These are phyloP conservation scores for Vaccinium corymbosum DNA, from an alignment of 148 eudicot species.

Conservation along the genomic window DNA sequence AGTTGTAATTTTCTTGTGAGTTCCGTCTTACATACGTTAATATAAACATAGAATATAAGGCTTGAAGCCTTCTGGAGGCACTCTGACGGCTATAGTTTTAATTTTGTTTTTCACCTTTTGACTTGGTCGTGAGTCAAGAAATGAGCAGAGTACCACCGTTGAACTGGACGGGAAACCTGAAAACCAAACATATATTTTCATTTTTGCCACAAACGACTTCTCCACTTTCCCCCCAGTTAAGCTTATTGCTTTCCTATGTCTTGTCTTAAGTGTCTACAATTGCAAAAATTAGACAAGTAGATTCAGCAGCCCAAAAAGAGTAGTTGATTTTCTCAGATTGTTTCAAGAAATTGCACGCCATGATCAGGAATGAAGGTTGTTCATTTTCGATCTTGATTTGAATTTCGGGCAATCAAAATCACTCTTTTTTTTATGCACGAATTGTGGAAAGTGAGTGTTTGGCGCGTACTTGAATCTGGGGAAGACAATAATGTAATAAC, in stretches of 20 bases:
- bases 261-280: background rate
- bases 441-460: conserved; percentile 25
- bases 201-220: background rate
- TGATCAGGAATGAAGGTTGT: conserved; percentile 35
- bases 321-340: background rate
- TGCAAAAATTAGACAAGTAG: background rate
- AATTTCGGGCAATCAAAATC: background rate
- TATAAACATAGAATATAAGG: too few relatives aligned
- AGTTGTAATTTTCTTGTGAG: too few relatives aligned
- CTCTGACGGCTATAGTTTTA: background rate
- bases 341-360: conserved; percentile 13
- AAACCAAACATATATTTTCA: background rate
- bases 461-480: conserved; percentile 21
- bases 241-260: background rate
- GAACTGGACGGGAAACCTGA: background rate
- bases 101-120: background rate
- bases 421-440: background rate
- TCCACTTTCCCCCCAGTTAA: background rate
- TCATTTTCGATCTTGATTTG: conserved; percentile 43
- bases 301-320: background rate
- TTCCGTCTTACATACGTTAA: too few relatives aligned
- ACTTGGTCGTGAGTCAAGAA: background rate
- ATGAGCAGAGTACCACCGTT: background rate
- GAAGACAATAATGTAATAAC: conserved; percentile 31
- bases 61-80: background rate